Base-by-base conservation (phyloP, 2,329 filamentous ascomycete genomes). In the Coniella vitis region DNA sequence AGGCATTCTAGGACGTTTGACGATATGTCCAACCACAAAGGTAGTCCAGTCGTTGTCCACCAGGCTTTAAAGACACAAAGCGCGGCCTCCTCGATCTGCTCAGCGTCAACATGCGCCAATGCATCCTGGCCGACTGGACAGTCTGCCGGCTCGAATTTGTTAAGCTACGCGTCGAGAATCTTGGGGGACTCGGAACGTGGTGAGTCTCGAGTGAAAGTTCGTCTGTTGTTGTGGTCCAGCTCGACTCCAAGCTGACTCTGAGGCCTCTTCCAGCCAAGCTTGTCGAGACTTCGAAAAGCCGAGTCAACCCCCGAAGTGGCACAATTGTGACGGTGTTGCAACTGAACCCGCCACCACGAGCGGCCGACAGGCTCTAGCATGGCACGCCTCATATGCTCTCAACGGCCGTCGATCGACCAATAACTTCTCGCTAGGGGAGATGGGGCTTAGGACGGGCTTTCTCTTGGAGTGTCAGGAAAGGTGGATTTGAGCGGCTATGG, bases 311-410 rank as follows among this genome's bases (percentile, higher is more conserved):
- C 36, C 46, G 25, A 32, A 51, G 38, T n/a, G 51, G 51, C 19
- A 34, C 39, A 22, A 19, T 51, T 19, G 51, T 53, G 21, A 53
- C 51, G 4, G 51, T 53, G 17, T 47, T 29, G n/a, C 49, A 53
- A 16, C 38, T 17, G 3, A 17, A 2, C 22, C 29, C 17, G 14
- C 3, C n/a, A 12, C 17, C n/a, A 17, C 14, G 10, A 21, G 12
- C 22, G 38, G 9, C 38, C 22, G 12, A 29, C 25, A 29, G 25
- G 25, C 25, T 29, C 25, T 29, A n/a, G n/a, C n/a, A n/a, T n/a
- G n/a, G n/a, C n/a, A n/a, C n/a, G n/a, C n/a, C n/a, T n/a, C n/a
- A n/a, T n/a, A n/a, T n/a, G n/a, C n/a, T n/a, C n/a, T n/a, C n/a
- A n/a, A n/a, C n/a, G n/a, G n/a, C n/a, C n/a, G n/a, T n/a, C n/a